These are phyloP conservation scores for Solanum rostratum DNA, from an alignment of 257 asterid species.

Conservation along the genomic window DNA sequence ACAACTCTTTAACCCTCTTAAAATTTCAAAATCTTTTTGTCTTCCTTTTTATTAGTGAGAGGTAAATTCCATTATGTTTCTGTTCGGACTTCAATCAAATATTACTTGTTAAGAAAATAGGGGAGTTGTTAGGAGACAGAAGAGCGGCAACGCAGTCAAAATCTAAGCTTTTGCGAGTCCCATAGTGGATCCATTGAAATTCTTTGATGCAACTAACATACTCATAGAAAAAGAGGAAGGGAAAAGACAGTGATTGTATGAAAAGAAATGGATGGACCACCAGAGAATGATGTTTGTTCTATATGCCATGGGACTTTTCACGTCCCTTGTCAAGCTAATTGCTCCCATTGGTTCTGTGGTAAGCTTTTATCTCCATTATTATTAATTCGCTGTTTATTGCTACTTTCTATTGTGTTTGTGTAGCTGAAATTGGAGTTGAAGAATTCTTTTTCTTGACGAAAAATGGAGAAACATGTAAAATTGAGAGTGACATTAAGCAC, in stretches of 20 bases:
- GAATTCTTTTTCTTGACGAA: not conserved
- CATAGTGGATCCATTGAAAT: not conserved
- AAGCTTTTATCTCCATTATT: not conserved
- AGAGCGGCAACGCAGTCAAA: not conserved
- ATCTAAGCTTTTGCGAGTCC: not conserved
- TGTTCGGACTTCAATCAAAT: not conserved
- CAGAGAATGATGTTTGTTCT: constrained; percentile 71
- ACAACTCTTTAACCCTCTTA: no score
- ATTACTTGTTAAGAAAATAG: not conserved
- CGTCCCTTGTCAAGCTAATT: constrained; percentile 85
- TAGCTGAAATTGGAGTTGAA: not conserved
- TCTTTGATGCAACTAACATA: not conserved
- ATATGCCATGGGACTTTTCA: constrained; percentile 63
- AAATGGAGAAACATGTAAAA: not conserved
- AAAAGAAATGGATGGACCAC: constrained; percentile 67
- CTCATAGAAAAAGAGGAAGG: not conserved
- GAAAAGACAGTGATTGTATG: not conserved
- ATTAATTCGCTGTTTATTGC: not conserved
- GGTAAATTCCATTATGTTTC: not conserved
- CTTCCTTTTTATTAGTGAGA: no score
- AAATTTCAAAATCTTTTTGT: no score
- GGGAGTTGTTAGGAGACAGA: not conserved
- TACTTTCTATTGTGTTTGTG: not conserved
- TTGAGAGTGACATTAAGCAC: not conserved
- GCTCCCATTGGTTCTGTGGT: constrained; percentile 97